phyloP scores from a whole-genome alignment of 2,329 filamentous ascomycete species.

The Myriosclerotinia duriaeana region DNA sequence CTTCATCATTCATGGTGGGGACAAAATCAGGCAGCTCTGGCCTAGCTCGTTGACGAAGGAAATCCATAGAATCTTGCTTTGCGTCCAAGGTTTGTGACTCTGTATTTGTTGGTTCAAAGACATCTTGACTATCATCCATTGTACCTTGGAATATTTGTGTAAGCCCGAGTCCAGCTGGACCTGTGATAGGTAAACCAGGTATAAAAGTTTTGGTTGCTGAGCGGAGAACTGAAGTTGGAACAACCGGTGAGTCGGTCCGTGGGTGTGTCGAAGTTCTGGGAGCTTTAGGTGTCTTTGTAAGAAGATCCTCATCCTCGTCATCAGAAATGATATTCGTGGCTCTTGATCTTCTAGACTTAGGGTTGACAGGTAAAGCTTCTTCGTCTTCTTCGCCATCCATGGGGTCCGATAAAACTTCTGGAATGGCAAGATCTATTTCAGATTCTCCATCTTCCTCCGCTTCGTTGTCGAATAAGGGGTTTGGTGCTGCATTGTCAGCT shows the following conservation, averaged over 20 bases:
- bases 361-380: constrained; percentile 29
- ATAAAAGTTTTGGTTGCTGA: constrained; percentile 70
- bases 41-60: constrained; percentile 50
- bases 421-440: constrained; percentile 39
- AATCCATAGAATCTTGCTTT: constrained; percentile 48
- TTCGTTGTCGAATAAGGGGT: constrained; percentile 38
- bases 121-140: constrained; percentile 63
- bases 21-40: constrained; percentile 50
- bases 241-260: constrained; percentile 48
- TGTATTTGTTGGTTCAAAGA: constrained; percentile 35
- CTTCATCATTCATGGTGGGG: constrained; percentile 44
- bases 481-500: constrained; percentile 40
- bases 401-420: constrained; percentile 33
- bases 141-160: constrained; percentile 91
- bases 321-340: constrained; percentile 43
- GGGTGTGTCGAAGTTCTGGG: constrained; percentile 34
- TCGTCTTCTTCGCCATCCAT: constrained; percentile 39
- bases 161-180: constrained; percentile 67
- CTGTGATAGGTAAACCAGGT: constrained; percentile 62
- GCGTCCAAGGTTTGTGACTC: constrained; percentile 36
- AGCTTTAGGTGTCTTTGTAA: constrained; percentile 29
- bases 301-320: constrained; percentile 44
- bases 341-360: constrained; percentile 28
- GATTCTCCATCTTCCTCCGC: constrained; percentile 44
- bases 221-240: constrained; percentile 63